These are phyloP conservation scores for Salix udensis DNA, from an alignment of 345 rosid genomes.

Conservation along the genomic window DNA sequence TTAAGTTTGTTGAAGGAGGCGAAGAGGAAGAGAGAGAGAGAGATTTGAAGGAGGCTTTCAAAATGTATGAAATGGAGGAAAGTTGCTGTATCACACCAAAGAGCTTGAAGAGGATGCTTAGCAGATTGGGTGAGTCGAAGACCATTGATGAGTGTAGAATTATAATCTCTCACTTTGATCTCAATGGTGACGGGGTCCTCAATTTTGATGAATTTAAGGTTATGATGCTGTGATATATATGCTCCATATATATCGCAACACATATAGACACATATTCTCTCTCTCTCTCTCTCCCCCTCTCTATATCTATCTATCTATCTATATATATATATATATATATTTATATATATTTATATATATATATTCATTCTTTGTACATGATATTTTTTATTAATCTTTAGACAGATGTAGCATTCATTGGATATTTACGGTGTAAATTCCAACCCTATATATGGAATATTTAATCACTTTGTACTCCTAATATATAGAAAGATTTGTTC, in stretches of 20 bases:
- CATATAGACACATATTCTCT: too few species aligned
- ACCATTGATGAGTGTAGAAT: slow-evolving; percentile 1
- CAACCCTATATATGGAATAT: too few species aligned
- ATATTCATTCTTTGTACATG: too few species aligned
- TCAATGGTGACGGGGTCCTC: slow-evolving; percentile 30
- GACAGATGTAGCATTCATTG: too few species aligned
- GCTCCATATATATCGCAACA: too few species aligned
- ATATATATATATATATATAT: too few species aligned
- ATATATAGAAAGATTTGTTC: too few species aligned
- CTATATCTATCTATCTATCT: too few species aligned
- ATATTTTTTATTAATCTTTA: too few species aligned
- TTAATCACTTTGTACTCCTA: too few species aligned
- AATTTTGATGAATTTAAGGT: slow-evolving; percentile 30
- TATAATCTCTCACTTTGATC: slow-evolving; percentile 31
- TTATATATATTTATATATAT: accelerated
- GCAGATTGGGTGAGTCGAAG: slow-evolving; percentile 12
- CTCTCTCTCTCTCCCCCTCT: too few species aligned
- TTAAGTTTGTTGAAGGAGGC: slow-evolving; percentile 20
- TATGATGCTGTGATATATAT: slow-evolving; percentile 10
- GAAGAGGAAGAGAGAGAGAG: slow-evolving; percentile 23
- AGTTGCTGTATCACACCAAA: slow-evolving; percentile 20
- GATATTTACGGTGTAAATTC: too few species aligned
- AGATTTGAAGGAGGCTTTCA: slow-evolving; percentile 24
- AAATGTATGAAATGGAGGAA: slow-evolving; percentile 26
- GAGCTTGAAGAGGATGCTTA: slow-evolving; percentile 32